phyloP scores from a whole-genome alignment of 805 yeast genomes.

The Lipomyces yamadae region DNA sequence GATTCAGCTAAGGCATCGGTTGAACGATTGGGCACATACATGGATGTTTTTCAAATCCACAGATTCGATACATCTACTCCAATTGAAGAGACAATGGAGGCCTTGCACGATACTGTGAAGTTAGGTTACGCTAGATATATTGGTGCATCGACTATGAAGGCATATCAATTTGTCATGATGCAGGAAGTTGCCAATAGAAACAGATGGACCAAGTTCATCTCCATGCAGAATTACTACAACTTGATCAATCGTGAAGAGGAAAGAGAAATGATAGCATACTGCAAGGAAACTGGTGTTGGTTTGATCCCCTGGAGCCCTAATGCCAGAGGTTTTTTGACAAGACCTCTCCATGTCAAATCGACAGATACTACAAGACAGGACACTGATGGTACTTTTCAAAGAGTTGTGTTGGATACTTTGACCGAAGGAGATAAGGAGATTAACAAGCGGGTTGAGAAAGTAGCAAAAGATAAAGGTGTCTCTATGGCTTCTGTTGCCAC shows the following conservation, averaged over 20 bases:
- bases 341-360: constrained; percentile 2
- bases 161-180: constrained; percentile 56
- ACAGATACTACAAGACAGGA: constrained; percentile 5
- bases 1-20: constrained; percentile 51
- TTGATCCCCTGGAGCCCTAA: constrained; percentile 55
- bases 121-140: constrained; percentile 57
- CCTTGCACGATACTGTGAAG: constrained; percentile 57
- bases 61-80: constrained; percentile 56
- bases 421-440: constrained; percentile 39
- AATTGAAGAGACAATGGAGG: constrained; percentile 58
- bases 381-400: constrained; percentile 6
- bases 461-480: constrained; percentile 54
- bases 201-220: constrained; percentile 61
- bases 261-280: constrained; percentile 60
- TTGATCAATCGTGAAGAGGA: constrained; percentile 64
- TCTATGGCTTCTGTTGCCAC: constrained; percentile 59
- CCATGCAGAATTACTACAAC: constrained; percentile 63
- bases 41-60: constrained; percentile 61
- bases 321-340: constrained; percentile 7
- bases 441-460: constrained; percentile 53
- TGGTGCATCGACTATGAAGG: constrained; percentile 67
- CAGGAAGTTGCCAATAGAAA: constrained; percentile 60
- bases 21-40: constrained; percentile 52
- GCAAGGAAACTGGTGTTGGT: constrained; percentile 57
- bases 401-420: constrained; percentile 7